phyloP scores from a whole-genome alignment of 1,284 basidiomycete species.

The Cutaneotrichosporon daszewskae region DNA sequence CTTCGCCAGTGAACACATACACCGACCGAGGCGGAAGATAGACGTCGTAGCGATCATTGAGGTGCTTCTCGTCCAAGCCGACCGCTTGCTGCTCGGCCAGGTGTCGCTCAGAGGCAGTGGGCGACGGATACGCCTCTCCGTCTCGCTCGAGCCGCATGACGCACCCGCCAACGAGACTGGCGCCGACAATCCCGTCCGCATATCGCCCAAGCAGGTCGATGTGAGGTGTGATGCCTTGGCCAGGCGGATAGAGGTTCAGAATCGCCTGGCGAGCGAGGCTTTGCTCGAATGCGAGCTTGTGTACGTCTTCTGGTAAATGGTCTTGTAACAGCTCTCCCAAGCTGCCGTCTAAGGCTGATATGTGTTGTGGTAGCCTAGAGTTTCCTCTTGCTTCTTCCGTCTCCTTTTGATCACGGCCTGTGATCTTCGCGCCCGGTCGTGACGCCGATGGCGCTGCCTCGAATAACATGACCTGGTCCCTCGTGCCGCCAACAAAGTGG shows the following conservation, averaged over 20 bases:
- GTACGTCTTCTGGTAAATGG: slow-evolving; percentile 4
- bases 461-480: slow-evolving; percentile 48
- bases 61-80: neutral
- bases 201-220: slow-evolving; percentile 49
- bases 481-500: slow-evolving; percentile 36
- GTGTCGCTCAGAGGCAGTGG: no score
- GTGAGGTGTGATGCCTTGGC: slow-evolving; percentile 49
- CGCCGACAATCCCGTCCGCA: slow-evolving; percentile 46
- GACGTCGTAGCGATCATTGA: slow-evolving; percentile 23
- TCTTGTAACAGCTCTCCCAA: slow-evolving; percentile 16
- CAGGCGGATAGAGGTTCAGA: slow-evolving; percentile 49
- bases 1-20: slow-evolving; percentile 43
- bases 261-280: slow-evolving; percentile 43
- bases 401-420: no score
- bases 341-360: slow-evolving; percentile 13
- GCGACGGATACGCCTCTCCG: neutral
- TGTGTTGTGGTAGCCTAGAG: slow-evolving; percentile 23
- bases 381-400: no score
- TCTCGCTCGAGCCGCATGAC: slow-evolving; percentile 28
- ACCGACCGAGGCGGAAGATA: slow-evolving; percentile 47
- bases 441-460: slow-evolving; percentile 3
- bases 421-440: neutral
- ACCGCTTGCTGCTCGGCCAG: neutral
- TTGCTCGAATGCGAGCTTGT: slow-evolving; percentile 23
- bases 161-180: slow-evolving; percentile 37